phyloP scores from a whole-genome alignment of 2,329 filamentous ascomycete species.

The Hypoxylon sp. region DNA sequence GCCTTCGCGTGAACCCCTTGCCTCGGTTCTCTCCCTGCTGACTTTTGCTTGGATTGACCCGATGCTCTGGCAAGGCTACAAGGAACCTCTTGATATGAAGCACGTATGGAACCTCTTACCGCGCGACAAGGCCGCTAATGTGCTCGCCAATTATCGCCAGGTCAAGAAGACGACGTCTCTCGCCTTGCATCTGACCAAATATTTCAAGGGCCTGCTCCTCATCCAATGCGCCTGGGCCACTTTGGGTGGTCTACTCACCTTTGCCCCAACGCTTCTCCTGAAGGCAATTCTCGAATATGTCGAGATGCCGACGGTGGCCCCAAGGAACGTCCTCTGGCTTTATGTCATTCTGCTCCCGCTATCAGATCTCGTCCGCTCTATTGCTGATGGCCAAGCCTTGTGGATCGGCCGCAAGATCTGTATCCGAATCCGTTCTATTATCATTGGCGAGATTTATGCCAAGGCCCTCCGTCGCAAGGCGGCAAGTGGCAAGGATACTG shows the following conservation, averaged over 20 bases:
- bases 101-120: constrained; percentile 93
- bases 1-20: constrained; percentile 86
- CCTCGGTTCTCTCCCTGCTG: constrained; percentile 87
- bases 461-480: constrained; percentile 94
- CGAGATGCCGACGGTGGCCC: constrained; percentile 81
- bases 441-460: constrained; percentile 96
- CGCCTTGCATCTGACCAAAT: constrained; percentile 83
- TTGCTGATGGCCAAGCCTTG: constrained; percentile 86
- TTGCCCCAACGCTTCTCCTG: constrained; percentile 89
- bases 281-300: constrained; percentile 94
- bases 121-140: constrained; percentile 85
- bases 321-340: constrained; percentile 92
- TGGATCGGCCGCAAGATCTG: constrained; percentile 96
- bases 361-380: constrained; percentile 83
- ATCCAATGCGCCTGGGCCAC: constrained; percentile 85
- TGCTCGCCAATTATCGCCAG: constrained; percentile 86
- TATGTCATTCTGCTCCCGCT: constrained; percentile 92
- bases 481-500: constrained; percentile 79
- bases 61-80: constrained; percentile 90
- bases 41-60: constrained; percentile 93
- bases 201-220: constrained; percentile 82
- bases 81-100: constrained; percentile 81
- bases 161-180: constrained; percentile 84
- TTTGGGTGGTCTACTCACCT: constrained; percentile 85
- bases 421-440: constrained; percentile 91